Evolutionary conservation across 306 rosid genomes (phyloP).

Genomic region (Medicago truncatula): MtrunA17r5.0-ANR NC_053046.1:12929001-12929500

Average conservation of each 20-base stretch:
- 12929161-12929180: slow-evolving; percentile 4
- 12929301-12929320: too few relatives aligned
- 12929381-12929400: too few relatives aligned
- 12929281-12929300: background rate
- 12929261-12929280: background rate
- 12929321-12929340: background rate
- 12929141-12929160: background rate
- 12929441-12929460: too few relatives aligned
- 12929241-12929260: background rate
- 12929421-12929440: too few relatives aligned
- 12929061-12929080: slow-evolving; percentile 1
- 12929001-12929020: slow-evolving; percentile 20
- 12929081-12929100: slow-evolving; percentile 26
- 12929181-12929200: slow-evolving; percentile 5
- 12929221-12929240: slow-evolving; percentile 1
- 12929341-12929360: slow-evolving; percentile 5
- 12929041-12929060: background rate
- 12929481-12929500: background rate
- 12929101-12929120: background rate
- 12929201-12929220: slow-evolving; percentile 2
- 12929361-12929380: background rate
- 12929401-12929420: too few relatives aligned
- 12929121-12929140: background rate
- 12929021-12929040: background rate
- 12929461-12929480: background rate